These are phyloP conservation scores for Amoeboaphelidium protococcarum DNA, from an alignment of 371 early-diverging fungal species.

Conservation along the genomic window DNA sequence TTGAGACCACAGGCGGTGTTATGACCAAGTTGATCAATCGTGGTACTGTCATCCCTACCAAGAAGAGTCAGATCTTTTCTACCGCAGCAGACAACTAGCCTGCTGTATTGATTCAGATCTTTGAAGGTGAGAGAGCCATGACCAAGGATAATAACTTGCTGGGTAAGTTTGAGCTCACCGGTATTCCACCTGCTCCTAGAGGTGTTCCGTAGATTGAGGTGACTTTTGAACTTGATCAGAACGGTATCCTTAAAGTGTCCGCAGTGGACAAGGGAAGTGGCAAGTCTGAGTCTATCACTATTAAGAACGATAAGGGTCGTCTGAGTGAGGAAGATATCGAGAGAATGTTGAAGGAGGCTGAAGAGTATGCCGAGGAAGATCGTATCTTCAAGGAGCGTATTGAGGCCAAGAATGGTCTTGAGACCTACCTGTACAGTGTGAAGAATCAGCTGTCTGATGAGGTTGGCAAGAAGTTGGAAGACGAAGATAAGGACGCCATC, in stretches of 20 bases:
- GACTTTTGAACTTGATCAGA: constrained; percentile 34
- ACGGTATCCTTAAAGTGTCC: constrained; percentile 32
- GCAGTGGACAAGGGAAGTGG: constrained; percentile 32
- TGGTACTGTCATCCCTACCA: constrained; percentile 72
- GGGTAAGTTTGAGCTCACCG: constrained; percentile 64
- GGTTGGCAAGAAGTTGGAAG: constrained; percentile 30
- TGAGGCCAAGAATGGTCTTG: constrained; percentile 25
- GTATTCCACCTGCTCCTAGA: constrained; percentile 46
- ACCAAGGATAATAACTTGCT: constrained; percentile 80
- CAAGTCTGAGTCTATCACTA: constrained; percentile 24
- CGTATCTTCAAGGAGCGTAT: constrained; percentile 15
- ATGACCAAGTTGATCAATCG: constrained; percentile 43
- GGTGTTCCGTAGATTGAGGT: constrained; percentile 33
- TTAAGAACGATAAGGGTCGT: constrained; percentile 27
- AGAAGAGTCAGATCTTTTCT: constrained; percentile 69
- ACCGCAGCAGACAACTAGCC: constrained; percentile 86
- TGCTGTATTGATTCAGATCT: constrained; percentile 69
- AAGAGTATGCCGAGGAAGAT: constrained; percentile 25
- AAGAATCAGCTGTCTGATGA: constrained; percentile 52
- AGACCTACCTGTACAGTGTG: constrained; percentile 51
- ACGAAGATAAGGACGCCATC: constrained; percentile 24
- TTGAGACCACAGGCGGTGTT: constrained; percentile 75
- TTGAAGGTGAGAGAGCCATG: constrained; percentile 72
- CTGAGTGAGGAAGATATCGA: constrained; percentile 29
- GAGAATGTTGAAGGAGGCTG: constrained; percentile 29